Conservation (phyloP, 1,139 yeast species). For the Kodamaea ohmeri region DNA sequence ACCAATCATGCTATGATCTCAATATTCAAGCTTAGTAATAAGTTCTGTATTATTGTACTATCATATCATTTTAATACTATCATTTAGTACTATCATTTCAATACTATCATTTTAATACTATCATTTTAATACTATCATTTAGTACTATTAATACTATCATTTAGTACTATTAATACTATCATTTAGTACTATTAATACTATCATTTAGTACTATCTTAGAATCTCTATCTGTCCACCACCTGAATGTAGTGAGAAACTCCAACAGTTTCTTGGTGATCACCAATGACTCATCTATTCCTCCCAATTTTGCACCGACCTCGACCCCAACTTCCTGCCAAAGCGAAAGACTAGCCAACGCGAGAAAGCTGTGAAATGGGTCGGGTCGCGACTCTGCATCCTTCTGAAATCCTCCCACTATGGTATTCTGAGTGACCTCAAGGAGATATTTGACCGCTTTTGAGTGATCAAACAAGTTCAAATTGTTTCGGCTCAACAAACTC, state of each 20-base stretch:
- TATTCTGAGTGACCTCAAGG: constrained; percentile 59
- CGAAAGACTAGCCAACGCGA: constrained; percentile 59
- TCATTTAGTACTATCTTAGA: too few relatives aligned
- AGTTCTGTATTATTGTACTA: too few relatives aligned
- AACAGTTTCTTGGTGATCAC: constrained; percentile 26
- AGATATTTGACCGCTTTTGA: constrained; percentile 45
- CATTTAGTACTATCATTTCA: too few relatives aligned
- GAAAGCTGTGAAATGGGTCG: constrained; percentile 66
- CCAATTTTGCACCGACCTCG: constrained; percentile 12
- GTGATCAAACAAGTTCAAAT: constrained; percentile 34
- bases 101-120: too few relatives aligned
- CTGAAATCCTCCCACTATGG: constrained; percentile 77
- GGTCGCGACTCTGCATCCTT: constrained; percentile 62
- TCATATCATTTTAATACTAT: too few relatives aligned
- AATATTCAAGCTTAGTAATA: too few relatives aligned
- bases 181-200: too few relatives aligned
- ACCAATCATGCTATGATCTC: too few relatives aligned
- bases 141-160: too few relatives aligned
- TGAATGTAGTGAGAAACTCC: constrained; percentile 14
- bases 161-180: too few relatives aligned
- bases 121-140: too few relatives aligned
- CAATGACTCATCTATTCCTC: constrained; percentile 25
- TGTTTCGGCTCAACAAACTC: constrained; percentile 31
- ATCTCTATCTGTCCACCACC: neutral
- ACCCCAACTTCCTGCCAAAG: constrained; percentile 26